Conservation (phyloP, 129 eudicot species). For the Artemisia tridentata region DNA sequence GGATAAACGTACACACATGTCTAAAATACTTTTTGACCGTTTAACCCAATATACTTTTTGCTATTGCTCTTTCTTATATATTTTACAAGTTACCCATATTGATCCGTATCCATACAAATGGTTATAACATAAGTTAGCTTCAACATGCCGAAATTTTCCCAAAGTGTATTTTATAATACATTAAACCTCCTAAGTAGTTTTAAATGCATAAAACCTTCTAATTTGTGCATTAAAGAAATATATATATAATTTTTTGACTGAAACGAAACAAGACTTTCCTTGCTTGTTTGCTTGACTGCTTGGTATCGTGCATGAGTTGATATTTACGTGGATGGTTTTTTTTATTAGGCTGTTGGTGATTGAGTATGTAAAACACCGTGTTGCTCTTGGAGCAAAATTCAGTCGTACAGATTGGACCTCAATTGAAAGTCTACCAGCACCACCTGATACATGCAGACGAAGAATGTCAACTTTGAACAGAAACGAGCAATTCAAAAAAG, state of each 20-base stretch:
- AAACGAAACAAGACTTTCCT: not conserved
- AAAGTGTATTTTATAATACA: not conserved
- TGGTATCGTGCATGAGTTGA: slow-evolving; percentile 3
- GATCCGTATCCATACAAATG: not conserved
- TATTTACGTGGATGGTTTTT: slow-evolving; percentile 7
- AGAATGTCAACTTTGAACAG: slow-evolving; percentile 63
- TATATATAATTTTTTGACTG: no score
- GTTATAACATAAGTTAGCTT: not conserved
- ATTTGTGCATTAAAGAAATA: no score
- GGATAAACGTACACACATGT: not conserved
- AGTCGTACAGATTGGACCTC: slow-evolving; percentile 70
- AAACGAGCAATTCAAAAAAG: slow-evolving; percentile 49
- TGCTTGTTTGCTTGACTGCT: not conserved
- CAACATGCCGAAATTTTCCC: not conserved
- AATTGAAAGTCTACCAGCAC: slow-evolving; percentile 68
- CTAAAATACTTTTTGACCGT: not conserved
- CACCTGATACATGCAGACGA: slow-evolving; percentile 65
- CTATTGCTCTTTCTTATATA: no score
- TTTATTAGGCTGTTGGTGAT: slow-evolving; percentile 70
- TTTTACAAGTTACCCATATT: no score
- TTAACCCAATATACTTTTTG: not conserved
- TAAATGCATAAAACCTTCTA: not conserved
- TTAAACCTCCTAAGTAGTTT: not conserved
- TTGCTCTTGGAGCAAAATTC: slow-evolving; percentile 68
- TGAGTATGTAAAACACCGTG: slow-evolving; percentile 73